A percentile compares a stretch with the other conserved stretches of the same genome.
Conservation (phyloP, 306 rosid species). For the Begonia fuchsioides region DNA sequence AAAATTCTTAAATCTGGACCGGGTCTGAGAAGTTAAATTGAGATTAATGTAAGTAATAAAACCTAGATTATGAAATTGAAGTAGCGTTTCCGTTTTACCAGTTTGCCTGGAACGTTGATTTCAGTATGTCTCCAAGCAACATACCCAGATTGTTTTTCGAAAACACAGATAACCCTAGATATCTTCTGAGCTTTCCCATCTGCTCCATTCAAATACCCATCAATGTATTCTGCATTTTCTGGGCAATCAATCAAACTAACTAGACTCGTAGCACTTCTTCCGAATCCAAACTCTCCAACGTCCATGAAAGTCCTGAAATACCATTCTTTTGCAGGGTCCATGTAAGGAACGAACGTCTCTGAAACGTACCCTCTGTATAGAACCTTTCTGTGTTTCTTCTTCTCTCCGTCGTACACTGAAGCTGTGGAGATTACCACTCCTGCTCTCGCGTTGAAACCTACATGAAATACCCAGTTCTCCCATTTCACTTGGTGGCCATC, state of each 20-base stretch:
- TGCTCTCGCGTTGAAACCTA: conserved; percentile 71
- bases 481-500: conserved; percentile 48
- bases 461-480: conserved; percentile 68
- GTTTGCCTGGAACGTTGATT: conserved; percentile 49
- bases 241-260: conserved; percentile 68
- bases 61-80: background rate
- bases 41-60: background rate
- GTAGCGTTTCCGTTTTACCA: conserved; percentile 26
- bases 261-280: conserved; percentile 55
- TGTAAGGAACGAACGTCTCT: conserved; percentile 75
- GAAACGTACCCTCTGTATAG: conserved; percentile 83
- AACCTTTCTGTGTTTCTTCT: conserved; percentile 33
- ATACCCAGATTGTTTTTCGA: conserved; percentile 51
- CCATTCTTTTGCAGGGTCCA: conserved; percentile 77
- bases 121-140: conserved; percentile 80
- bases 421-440: conserved; percentile 69
- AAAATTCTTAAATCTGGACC: background rate
- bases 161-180: conserved; percentile 57
- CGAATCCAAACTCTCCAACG: conserved; percentile 74
- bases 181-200: conserved; percentile 51
- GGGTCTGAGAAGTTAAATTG: background rate
- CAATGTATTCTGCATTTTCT: conserved; percentile 39
- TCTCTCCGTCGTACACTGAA: conserved; percentile 43
- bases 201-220: conserved; percentile 60
- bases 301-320: conserved; percentile 84